Evolutionary conservation across 768 basidiomycete species (phyloP).

Genomic region (Myochromella boudieri): DNA sequence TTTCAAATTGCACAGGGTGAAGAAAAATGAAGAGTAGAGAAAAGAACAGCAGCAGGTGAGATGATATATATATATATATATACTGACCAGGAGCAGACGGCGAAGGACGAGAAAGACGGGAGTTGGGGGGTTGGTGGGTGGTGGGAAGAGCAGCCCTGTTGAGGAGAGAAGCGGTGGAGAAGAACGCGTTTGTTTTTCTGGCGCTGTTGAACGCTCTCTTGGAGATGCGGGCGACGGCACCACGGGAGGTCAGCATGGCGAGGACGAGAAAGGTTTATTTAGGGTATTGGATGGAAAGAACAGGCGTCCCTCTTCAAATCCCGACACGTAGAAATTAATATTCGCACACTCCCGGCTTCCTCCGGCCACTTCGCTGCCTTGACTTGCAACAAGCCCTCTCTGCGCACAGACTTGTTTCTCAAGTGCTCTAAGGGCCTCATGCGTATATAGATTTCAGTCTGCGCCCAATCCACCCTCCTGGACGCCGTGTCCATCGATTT

Average conservation of each 20-base stretch:
- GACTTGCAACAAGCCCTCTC: not conserved
- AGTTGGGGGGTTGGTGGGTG: constrained; percentile 43
- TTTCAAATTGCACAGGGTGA: constrained; percentile 11
- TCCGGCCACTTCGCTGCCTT: constrained; percentile 28
- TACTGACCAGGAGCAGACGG: constrained; percentile 54
- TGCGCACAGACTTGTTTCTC: not conserved
- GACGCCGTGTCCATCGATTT: too few species aligned
- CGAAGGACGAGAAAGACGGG: constrained; percentile 49
- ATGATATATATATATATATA: constrained; percentile 10
- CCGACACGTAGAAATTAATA: constrained; percentile 46
- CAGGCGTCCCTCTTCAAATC: constrained; percentile 27
- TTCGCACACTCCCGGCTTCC: constrained; percentile 51
- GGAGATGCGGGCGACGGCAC: constrained; percentile 83
- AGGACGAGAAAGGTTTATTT: constrained; percentile 28
- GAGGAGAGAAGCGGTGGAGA: constrained; percentile 70
- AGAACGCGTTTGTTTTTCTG: constrained; percentile 76
- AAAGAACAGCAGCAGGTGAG: not conserved
- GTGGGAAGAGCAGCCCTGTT: constrained; percentile 52
- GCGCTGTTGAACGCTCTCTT: constrained; percentile 78
- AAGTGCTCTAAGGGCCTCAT: too few species aligned
- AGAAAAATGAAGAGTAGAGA: not conserved
- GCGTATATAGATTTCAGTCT: too few species aligned
- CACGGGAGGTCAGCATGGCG: constrained; percentile 86
- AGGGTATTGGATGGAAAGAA: constrained; percentile 27
- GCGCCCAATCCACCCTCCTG: too few species aligned